Conservation (phyloP, 495 filamentous ascomycete genomes). For the Neurospora cerealis region DNA sequence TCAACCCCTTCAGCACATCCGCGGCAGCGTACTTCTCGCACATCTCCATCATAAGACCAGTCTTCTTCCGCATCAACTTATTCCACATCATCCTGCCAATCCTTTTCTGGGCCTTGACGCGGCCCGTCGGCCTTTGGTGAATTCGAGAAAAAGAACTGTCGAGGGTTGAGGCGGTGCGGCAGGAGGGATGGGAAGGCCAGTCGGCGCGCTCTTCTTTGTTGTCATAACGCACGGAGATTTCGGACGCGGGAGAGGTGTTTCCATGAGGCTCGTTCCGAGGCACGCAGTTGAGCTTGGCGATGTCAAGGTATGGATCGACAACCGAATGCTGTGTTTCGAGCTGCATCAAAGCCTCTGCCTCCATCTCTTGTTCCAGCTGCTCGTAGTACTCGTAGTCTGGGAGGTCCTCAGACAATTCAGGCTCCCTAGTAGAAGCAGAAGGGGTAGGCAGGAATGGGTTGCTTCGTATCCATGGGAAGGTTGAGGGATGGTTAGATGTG, state of each 20-base stretch:
- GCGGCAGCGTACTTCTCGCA: background rate
- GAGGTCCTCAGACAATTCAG: background rate
- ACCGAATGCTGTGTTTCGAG: background rate
- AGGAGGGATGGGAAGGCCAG: background rate
- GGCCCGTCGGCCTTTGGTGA: background rate
- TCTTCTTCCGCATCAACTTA: background rate
- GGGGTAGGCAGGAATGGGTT: background rate
- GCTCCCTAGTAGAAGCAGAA: background rate
- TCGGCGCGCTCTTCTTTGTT: background rate
- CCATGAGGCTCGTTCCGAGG: background rate
- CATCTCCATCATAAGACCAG: background rate
- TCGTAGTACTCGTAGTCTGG: background rate
- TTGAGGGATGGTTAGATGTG: background rate
- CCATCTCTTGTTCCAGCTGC: background rate
- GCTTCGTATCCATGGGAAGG: background rate
- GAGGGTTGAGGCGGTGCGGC: background rate
- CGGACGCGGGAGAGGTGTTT: background rate
- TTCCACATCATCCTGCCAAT: background rate
- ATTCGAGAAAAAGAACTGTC: fast-evolving
- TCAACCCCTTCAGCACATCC: background rate
- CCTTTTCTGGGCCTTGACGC: background rate
- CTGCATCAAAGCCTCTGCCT: background rate
- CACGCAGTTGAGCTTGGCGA: background rate
- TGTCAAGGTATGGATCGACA: background rate
- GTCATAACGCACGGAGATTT: background rate